Base-by-base conservation (phyloP, 2,329 filamentous ascomycete species). In the Talaromyces sp. region DNA sequence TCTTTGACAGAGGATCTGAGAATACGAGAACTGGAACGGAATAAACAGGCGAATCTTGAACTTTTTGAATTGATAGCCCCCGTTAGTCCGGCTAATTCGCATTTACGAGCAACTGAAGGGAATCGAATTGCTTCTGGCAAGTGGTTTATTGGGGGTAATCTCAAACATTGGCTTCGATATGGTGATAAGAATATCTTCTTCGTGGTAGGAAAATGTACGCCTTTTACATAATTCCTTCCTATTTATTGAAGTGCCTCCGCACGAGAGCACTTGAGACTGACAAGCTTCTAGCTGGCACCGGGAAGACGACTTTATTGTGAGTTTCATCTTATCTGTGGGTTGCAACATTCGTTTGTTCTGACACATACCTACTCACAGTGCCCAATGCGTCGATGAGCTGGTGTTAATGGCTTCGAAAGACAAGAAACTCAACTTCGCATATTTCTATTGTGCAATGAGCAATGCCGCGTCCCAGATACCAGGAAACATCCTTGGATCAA, bases 231-330 rank as follows among this genome's bases (percentile, higher is more conserved):
- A 4, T 27, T 27, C 20, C 16, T 13, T 20, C 27, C 14, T 17
- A 5, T 9, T 39, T 39, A 32, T 16, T 4, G 32, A 13, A 11
- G 19, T 33, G 10, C 9, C 17, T 14, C 9, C 7, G 4, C 19
- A 27, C 16, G 14, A 39, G 10, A 36, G 35, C n/a, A 42, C 49
- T 30, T 52, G 20, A 36, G 19, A 40, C 45, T 40, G 35, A 47
- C 19, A 16, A 35, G 2, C 9, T 2, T 30, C 24, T 44, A 62
- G 60, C 60, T 37, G 60, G 60, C 27, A 54, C 56, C 30, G 60
- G 60, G 33, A 62, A 62, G 22, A 54, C 58, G 1, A 62, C 60
- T 1, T 49, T 62, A 8, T 62, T 62, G 60, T 61, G 29, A 55
- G 58, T 54, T n/a, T 22, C n/a, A 19, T 3, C 4, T 17, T 19